Evolutionary conservation across 805 yeast genomes (phyloP), one percentile per base, ranked within the genome.

Genomic region (Ogataea neopini): DNA sequence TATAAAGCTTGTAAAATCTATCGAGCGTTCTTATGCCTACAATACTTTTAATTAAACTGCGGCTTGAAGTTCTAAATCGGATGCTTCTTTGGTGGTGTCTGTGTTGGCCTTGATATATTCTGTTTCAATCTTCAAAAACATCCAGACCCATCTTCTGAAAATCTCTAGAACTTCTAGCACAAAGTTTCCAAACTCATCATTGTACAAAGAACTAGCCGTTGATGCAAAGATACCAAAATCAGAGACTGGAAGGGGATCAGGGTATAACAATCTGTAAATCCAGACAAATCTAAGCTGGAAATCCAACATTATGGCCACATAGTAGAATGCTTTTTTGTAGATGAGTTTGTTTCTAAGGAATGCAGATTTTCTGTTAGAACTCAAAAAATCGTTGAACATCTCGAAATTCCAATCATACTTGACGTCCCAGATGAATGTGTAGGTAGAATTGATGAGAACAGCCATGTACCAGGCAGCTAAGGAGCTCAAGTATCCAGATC

Each of bases 341-440:
- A 64, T 51, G n/a, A 68, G 39, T 23, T 52, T 61, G 18, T 59
- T 51, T 50, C 75, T 60, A 26, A 71, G 49, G 1, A 62, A 15
- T 2, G 58, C 58, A 3, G 52, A 37, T 14, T 52, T 52, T 7
- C 47, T 41, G 14, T 50, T 43, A 6, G 54, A 45, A 13, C 49
- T 43, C 23, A 64, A 41, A 28, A 62, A 58, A 32, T 59, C 54
- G 38, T 71, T 72, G 57, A 86, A 72, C 7, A 86, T 58, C 9
- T 77, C 76, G 41, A 89, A 72, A 37, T 82, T 81, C 99, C 99
- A 94, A 69, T 94, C 99, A 76, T 81, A 80, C 43, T 77, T 76
- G 10, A 92, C 66, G 65, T 94, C 99, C 99, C 99, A 94, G 46
- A 80, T 69, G 50, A 88, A 86, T 13, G 96, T 78, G 64, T 86